Evolutionary conservation across 768 basidiomycete genomes (phyloP).

Genomic region (Suillus placidus): DNA sequence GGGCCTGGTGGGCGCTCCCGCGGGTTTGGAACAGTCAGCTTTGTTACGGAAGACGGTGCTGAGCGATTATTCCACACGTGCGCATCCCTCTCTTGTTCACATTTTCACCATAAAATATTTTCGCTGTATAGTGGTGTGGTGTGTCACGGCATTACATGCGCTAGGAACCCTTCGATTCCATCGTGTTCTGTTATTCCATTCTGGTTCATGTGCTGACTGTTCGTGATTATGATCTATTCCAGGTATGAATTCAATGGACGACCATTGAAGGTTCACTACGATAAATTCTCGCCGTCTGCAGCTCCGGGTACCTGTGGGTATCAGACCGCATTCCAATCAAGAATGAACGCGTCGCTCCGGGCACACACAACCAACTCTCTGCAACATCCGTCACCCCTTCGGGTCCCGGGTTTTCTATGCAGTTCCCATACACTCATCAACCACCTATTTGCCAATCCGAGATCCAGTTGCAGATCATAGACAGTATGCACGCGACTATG

Average conservation of each 20-base stretch:
- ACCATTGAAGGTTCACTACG: conserved; percentile 86
- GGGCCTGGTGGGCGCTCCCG: conserved; percentile 87
- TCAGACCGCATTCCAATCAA: conserved; percentile 14
- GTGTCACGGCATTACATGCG: background rate
- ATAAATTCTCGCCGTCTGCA: conserved; percentile 65
- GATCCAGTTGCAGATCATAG: conserved; percentile 30
- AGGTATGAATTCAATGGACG: conserved; percentile 92
- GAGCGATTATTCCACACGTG: conserved; percentile 41
- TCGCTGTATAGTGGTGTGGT: background rate
- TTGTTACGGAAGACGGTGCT: conserved; percentile 81
- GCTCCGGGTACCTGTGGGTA: too few relatives aligned
- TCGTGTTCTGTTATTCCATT: background rate
- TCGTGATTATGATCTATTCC: conserved; percentile 10
- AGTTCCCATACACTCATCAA: conserved; percentile 31
- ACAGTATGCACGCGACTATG: background rate
- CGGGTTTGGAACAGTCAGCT: conserved; percentile 92
- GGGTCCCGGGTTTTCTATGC: conserved; percentile 26
- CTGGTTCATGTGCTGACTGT: conserved; percentile 13
- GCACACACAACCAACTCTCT: background rate
- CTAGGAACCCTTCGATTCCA: background rate
- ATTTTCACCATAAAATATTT: background rate
- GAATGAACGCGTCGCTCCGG: background rate
- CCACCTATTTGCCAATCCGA: conserved; percentile 33
- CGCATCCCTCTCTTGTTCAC: background rate
- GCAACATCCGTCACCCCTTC: background rate